A percentile compares a stretch with the other conserved stretches of the same genome.
Evolutionary conservation across 768 basidiomycete genomes (phyloP).

Genomic region (Leucosporidium yakuticum): DNA sequence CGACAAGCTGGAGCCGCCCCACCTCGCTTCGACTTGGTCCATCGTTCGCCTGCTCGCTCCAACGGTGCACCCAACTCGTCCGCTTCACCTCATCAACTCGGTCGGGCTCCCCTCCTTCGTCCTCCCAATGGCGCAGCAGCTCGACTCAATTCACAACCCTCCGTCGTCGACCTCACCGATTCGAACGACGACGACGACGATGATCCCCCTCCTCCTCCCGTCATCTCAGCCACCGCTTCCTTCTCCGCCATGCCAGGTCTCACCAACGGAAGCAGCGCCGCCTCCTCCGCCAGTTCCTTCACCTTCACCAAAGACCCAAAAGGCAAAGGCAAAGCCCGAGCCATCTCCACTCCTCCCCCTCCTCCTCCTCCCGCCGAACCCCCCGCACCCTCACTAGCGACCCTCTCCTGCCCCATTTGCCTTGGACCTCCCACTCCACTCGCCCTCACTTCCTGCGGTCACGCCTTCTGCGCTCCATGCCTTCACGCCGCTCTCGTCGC

Average conservation of each 20-base stretch:
- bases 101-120: too few species aligned
- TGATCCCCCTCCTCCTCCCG: too few species aligned
- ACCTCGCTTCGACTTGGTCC: too few species aligned
- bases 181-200: constrained; percentile 4
- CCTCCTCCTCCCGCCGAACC: neutral
- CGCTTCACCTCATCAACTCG: too few species aligned
- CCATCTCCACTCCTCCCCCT: neutral
- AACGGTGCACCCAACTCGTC: too few species aligned
- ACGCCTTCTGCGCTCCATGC: constrained; percentile 35
- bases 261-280: neutral
- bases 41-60: too few species aligned
- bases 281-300: neutral
- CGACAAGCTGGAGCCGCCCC: too few species aligned
- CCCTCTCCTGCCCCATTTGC: constrained; percentile 35
- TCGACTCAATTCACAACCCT: too few species aligned
- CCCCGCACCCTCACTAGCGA: constrained; percentile 14
- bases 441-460: constrained; percentile 34
- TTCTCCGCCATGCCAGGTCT: too few species aligned
- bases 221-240: too few species aligned
- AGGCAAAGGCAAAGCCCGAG: constrained; percentile 24
- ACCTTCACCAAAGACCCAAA: constrained; percentile 2
- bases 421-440: constrained; percentile 28
- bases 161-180: neutral
- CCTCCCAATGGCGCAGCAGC: too few species aligned
- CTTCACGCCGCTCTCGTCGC: constrained; percentile 33